A percentile compares a stretch with the other conserved stretches of the same genome.
phyloP scores from a whole-genome alignment of 495 filamentous ascomycete species.

The Tuber brumale region DNA sequence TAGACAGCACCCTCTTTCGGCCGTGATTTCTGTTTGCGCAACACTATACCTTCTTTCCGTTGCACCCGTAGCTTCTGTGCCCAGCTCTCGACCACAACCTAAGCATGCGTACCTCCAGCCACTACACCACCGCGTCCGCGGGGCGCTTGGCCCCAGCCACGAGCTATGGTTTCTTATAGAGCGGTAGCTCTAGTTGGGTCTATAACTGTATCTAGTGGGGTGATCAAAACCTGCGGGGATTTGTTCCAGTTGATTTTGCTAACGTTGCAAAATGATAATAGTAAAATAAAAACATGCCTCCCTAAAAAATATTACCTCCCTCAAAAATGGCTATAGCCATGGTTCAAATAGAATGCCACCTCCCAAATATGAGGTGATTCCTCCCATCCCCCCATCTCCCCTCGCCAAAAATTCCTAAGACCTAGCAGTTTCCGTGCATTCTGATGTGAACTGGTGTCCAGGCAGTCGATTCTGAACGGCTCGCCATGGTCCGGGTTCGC shows the following conservation, averaged over 20 bases:
- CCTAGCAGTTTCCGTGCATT: no score
- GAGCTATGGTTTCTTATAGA: slow-evolving; percentile 18
- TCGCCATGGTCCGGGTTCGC: no score
- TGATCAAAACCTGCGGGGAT: not conserved
- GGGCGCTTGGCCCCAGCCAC: not conserved
- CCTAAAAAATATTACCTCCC: not conserved
- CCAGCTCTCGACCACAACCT: not conserved
- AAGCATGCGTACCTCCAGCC: not conserved
- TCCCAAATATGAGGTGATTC: not conserved
- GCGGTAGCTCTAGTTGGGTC: slow-evolving; percentile 10
- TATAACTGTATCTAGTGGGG: not conserved
- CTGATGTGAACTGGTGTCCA: no score
- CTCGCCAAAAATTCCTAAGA: no score
- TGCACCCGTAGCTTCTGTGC: not conserved
- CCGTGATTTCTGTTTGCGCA: not conserved
- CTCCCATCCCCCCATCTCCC: no score
- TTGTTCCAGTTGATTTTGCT: not conserved
- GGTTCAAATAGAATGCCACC: not conserved
- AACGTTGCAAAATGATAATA: no score
- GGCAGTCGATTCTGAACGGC: no score
- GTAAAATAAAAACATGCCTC: not conserved
- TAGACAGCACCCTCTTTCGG: not conserved
- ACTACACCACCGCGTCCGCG: not conserved
- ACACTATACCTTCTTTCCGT: not conserved
- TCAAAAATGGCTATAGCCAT: not conserved